Conservation (phyloP, 2,329 filamentous ascomycete species). For the Fusarium buharicum region DNA sequence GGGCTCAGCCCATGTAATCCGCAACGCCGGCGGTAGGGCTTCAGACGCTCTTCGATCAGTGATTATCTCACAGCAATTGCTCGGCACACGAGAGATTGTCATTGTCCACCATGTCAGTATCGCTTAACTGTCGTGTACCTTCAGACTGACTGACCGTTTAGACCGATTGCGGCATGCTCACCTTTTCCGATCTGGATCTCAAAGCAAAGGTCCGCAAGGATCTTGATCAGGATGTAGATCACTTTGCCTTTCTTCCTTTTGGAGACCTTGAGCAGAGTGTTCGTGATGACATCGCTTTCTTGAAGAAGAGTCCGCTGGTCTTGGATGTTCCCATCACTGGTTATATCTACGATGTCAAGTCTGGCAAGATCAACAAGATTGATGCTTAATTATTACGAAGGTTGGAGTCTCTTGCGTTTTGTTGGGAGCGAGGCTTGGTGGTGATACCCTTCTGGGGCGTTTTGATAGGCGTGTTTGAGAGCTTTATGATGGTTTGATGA, state of each 20-base stretch:
- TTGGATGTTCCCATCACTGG: slow-evolving; percentile 73
- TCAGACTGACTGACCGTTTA: slow-evolving; percentile 10
- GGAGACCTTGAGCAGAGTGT: slow-evolving; percentile 71
- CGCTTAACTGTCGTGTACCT: neutral
- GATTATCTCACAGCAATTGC: slow-evolving; percentile 80
- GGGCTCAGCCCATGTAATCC: slow-evolving; percentile 83
- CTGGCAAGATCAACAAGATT: slow-evolving; percentile 62
- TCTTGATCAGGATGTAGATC: slow-evolving; percentile 61
- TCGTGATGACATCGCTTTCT: slow-evolving; percentile 69
- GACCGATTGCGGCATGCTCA: slow-evolving; percentile 68
- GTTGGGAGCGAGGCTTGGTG: neutral
- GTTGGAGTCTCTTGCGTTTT: too few species aligned
- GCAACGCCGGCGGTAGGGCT: slow-evolving; percentile 76
- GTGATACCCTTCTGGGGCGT: neutral
- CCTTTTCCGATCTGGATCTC: slow-evolving; percentile 69
- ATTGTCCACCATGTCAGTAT: slow-evolving; percentile 71
- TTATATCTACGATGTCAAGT: slow-evolving; percentile 83
- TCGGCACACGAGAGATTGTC: slow-evolving; percentile 79
- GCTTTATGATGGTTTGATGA: too few species aligned
- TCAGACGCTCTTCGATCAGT: slow-evolving; percentile 77
- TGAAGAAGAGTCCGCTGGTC: slow-evolving; percentile 70
- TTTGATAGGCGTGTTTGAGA: neutral
- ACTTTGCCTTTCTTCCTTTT: slow-evolving; percentile 75
- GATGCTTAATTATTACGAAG: neutral
- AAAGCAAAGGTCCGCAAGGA: slow-evolving; percentile 67